phyloP scores from a whole-genome alignment of 2,329 filamentous ascomycete species.

The Fusarium sp. region DNA sequence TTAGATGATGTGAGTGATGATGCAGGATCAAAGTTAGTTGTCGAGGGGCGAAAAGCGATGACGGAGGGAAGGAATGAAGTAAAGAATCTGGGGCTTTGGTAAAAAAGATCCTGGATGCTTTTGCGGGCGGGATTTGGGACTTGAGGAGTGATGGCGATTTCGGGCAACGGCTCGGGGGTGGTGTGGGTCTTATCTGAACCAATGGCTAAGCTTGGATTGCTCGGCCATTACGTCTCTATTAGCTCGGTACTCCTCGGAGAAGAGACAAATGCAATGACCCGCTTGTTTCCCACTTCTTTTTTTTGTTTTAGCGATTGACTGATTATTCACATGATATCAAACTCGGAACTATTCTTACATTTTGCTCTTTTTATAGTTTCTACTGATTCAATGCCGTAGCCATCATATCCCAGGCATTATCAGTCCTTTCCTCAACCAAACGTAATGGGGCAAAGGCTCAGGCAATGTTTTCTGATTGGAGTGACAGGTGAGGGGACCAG shows the following conservation, averaged over 20 bases:
- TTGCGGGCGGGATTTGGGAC: conserved; percentile 48
- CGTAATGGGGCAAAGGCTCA: background rate
- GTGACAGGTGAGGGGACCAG: conserved; percentile 18
- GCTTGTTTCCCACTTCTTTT: conserved; percentile 12
- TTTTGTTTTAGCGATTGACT: conserved; percentile 1
- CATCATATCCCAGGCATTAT: background rate
- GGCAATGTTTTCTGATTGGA: background rate
- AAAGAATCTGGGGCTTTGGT: conserved; percentile 39
- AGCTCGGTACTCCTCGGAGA: conserved; percentile 50
- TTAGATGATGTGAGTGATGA: conserved; percentile 11
- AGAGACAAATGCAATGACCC: conserved; percentile 35
- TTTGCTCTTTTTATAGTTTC: accelerated
- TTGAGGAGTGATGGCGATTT: conserved; percentile 50
- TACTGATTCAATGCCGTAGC: background rate
- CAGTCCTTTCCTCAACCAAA: background rate
- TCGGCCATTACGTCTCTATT: conserved; percentile 50
- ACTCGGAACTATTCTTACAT: background rate
- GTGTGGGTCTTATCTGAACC: conserved; percentile 27
- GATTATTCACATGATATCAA: background rate
- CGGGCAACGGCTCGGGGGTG: conserved; percentile 44
- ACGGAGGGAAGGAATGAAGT: conserved; percentile 38
- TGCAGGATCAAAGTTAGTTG: conserved; percentile 26
- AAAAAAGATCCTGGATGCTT: conserved; percentile 49
- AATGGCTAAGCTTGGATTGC: conserved; percentile 48
- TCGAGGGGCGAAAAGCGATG: conserved; percentile 45